Evolutionary conservation across 2,329 filamentous ascomycete genomes (phyloP).

Genomic region (Colletotrichum sublineola): DNA sequence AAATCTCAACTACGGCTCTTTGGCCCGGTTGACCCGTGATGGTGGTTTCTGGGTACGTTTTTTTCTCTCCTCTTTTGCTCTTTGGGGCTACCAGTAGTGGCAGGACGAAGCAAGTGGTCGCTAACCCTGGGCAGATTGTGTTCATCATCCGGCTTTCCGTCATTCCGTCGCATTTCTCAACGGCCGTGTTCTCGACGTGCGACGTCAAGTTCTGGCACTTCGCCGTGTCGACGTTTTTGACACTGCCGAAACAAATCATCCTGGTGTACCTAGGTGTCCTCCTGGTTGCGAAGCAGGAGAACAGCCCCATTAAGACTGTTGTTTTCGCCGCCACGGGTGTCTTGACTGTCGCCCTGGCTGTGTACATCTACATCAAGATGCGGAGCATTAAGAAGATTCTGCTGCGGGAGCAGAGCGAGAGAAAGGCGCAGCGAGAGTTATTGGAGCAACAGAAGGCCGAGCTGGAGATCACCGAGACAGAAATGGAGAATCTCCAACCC

Average conservation of each 20-base stretch:
- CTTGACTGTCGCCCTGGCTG: conserved; percentile 53
- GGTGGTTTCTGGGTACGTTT: conserved; percentile 53
- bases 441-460: conserved; percentile 28
- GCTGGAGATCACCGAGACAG: conserved; percentile 19
- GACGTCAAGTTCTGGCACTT: conserved; percentile 58
- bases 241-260: conserved; percentile 58
- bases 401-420: conserved; percentile 51
- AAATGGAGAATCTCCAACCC: conserved; percentile 8
- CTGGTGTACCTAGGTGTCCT: conserved; percentile 58
- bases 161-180: conserved; percentile 57
- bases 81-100: background rate
- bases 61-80: background rate
- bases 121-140: conserved; percentile 46
- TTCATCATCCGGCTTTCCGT: conserved; percentile 57
- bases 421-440: conserved; percentile 36
- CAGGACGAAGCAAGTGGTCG: background rate
- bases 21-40: conserved; percentile 56
- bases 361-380: conserved; percentile 56
- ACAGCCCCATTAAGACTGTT: conserved; percentile 50
- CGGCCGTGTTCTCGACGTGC: conserved; percentile 59
- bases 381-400: conserved; percentile 50
- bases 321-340: conserved; percentile 52
- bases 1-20: conserved; percentile 56
- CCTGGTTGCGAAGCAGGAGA: conserved; percentile 47
- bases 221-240: conserved; percentile 55